Evolutionary conservation across 208 protist species (phyloP).

Genomic region (Acanthamoeba castellanii): DNA sequence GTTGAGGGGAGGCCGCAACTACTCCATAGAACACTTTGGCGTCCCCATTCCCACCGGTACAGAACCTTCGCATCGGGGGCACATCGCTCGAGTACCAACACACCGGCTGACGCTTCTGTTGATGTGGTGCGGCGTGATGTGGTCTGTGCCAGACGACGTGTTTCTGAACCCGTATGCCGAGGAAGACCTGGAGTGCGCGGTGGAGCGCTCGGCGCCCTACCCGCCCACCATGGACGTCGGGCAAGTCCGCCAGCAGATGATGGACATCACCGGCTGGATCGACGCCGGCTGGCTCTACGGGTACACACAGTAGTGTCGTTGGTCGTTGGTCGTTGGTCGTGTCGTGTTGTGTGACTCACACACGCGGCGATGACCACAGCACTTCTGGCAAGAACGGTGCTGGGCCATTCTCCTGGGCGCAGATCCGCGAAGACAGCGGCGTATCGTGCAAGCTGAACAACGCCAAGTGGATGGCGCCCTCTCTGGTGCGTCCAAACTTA

Average conservation of each 20-base stretch:
- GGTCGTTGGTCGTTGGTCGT: no score
- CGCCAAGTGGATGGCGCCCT: not conserved
- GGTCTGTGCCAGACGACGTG: not conserved
- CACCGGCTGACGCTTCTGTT: not conserved
- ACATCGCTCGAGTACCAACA: not conserved
- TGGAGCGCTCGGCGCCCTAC: not conserved
- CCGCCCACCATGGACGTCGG: not conserved
- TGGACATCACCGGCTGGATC: conserved; percentile 24
- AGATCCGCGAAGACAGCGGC: not conserved
- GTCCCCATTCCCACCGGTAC: not conserved
- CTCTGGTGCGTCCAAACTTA: not conserved
- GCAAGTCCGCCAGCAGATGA: not conserved
- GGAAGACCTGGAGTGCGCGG: not conserved
- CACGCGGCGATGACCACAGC: not conserved
- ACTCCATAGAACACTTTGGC: not conserved
- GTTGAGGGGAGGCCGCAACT: not conserved
- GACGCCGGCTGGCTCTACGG: conserved; percentile 29
- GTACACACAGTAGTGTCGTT: not conserved
- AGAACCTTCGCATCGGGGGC: no score
- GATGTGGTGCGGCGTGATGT: not conserved
- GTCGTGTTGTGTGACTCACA: no score
- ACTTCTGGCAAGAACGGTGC: not conserved
- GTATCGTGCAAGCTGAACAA: not conserved
- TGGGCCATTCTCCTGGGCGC: not conserved
- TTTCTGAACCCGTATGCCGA: not conserved